Conservation (phyloP, 352 stramenopile genomes). For the Pythium insidiosum region DNA sequence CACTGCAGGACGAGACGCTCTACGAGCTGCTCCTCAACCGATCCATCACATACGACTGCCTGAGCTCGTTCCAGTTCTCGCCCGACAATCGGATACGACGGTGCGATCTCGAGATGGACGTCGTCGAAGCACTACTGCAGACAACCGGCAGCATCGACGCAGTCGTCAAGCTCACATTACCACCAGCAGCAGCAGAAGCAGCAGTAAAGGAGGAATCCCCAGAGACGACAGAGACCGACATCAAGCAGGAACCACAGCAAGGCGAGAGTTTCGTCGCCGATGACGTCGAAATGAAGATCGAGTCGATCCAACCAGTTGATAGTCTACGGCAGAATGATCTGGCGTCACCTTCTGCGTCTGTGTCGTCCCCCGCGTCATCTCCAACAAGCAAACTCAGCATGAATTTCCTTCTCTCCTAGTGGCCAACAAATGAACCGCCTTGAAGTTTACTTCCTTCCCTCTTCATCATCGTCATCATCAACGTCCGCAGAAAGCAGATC, state of each 20-base stretch:
- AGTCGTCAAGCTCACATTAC: slow-evolving; percentile 6
- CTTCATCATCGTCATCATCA: too few relatives aligned
- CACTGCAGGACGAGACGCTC: slow-evolving; percentile 1
- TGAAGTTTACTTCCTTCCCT: background rate
- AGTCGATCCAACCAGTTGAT: background rate
- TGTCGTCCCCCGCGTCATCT: background rate
- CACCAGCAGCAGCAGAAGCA: too few relatives aligned
- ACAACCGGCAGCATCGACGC: background rate
- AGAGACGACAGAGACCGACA: slow-evolving; percentile 5
- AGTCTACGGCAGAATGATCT: background rate
- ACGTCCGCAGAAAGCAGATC: too few relatives aligned
- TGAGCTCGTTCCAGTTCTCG: slow-evolving; percentile 17
- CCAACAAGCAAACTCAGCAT: slow-evolving; percentile 13
- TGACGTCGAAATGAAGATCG: slow-evolving; percentile 4
- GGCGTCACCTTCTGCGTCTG: background rate
- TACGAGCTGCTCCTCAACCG: slow-evolving; percentile 11
- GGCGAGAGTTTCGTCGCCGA: background rate
- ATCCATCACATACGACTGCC: slow-evolving; percentile 13
- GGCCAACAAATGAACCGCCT: background rate
- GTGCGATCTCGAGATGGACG: slow-evolving; percentile 8
- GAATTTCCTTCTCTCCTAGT: slow-evolving; percentile 14
- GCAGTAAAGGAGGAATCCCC: slow-evolving; percentile 4
- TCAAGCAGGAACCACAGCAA: background rate
- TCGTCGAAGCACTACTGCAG: slow-evolving; percentile 8
- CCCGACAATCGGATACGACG: slow-evolving; percentile 13